These are phyloP conservation scores for Malassezia sympodialis DNA, from an alignment of 1,284 basidiomycete species.

Conservation along the genomic window DNA sequence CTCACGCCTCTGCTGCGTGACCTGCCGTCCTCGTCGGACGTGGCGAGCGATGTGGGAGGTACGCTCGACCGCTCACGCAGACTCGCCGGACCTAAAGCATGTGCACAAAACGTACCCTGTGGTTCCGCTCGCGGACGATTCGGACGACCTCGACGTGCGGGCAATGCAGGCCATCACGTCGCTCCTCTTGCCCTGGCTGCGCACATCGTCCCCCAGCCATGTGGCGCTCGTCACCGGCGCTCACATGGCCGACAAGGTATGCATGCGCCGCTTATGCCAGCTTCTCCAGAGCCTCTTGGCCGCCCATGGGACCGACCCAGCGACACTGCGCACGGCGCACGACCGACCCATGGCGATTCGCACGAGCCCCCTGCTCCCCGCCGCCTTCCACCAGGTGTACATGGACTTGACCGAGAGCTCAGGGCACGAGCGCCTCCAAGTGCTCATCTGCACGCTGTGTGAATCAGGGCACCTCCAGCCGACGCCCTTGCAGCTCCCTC, in stretches of 20 bases:
- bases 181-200: constrained; percentile 1
- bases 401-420: neutral
- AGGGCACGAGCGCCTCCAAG: neutral
- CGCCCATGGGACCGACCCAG: neutral
- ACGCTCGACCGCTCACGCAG: neutral
- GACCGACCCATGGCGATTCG: neutral
- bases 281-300: constrained; percentile 6
- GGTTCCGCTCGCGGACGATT: neutral
- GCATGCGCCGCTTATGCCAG: neutral
- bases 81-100: neutral
- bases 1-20: neutral
- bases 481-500: neutral
- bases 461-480: constrained; percentile 9
- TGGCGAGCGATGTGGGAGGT: neutral
- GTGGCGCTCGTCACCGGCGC: neutral
- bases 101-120: neutral
- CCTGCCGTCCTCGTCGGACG: neutral
- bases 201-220: neutral
- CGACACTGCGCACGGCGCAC: neutral
- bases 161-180: neutral
- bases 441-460: constrained; percentile 7
- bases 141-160: neutral
- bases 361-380: neutral
- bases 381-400: constrained; percentile 7
- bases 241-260: constrained; percentile 1